Base-by-base conservation (phyloP, 202 grass and related monocot genomes). In the Hordeum pubiflorum region DNA sequence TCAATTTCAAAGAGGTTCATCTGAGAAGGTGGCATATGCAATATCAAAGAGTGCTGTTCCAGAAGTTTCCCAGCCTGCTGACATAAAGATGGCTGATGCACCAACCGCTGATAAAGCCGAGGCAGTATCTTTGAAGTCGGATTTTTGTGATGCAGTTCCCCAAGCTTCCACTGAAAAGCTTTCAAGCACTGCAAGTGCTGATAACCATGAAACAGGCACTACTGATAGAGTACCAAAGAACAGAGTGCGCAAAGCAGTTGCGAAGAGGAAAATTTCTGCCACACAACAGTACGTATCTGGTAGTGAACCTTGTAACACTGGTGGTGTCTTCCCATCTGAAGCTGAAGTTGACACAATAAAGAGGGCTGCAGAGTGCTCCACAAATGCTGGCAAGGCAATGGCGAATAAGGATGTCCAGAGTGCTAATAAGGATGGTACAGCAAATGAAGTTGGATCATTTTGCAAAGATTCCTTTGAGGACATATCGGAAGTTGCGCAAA, bases 181-280 rank as follows among this genome's bases (percentile, higher is more conserved):
- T 71, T 86, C 59, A 41, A 85, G 57, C 66, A 82, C 18, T 82
- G 57, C 69, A 81, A 87, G 58, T 48, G 32, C 77, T 63, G 59
- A 80, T 79, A 71, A 71, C 29, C 44, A 31, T 78, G 87, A 86
- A 79, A 72, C n/a, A 38, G 46, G 55, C 61, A 32, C 59, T 27
- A 64, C 29, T 82, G 87, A 75, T 83, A 18, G 68, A 83, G 79
- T 74, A 69, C 63, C 58, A 88, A 73, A 60, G 46, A 52, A 72
- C 21, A 86, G 86, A 82, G 44, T 77, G 12, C 89, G 85, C 20
- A 92, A 89, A 72, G 86, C 78, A 60, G 76, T 88, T 65, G 92
- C 86, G 5, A 97, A 97, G 86, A 94, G 82, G 80, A 94, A 89
- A 70, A 37, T 89, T 29, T 92, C 85, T 83, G 44, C 56, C 39